Evolutionary conservation across 352 stramenopile genomes (phyloP), one percentile per base, ranked within the genome.

Genomic region (Globisporangium carolinianum): DNA sequence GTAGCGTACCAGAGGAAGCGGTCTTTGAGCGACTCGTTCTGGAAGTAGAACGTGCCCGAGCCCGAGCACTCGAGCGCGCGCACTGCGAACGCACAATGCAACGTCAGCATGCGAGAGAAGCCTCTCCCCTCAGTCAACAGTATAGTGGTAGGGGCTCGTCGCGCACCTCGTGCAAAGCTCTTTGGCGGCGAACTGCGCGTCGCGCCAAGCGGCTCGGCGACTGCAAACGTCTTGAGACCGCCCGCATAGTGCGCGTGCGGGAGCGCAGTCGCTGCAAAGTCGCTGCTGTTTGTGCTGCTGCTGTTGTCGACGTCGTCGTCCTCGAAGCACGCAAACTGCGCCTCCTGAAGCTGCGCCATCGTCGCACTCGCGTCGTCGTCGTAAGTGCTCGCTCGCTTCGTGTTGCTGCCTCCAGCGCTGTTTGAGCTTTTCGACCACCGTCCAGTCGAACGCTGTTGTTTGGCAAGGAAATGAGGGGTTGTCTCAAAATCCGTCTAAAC

Each of bases 261-360:
- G 49, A 51, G 8, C 57, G 53, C 6, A 48, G 39, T 47, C 17
- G 65, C 60, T 7, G 53, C 32, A 6, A 47, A 49, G 47, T 54
- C 60, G 18, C 12, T 43, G 36, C 32, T 11, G 35, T 37, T 43
- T 36, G 51, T 73, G 5, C 66, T 67, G 10, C 74, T 51, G 9
- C 52, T 53, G 5, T 39, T 47, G 9, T 39, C 45, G 52, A 67
- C 59, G 46, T 85, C 73, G 12, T 75, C 72, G 63, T 86, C 76
- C 50, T 90, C 80, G 54, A 90, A 88, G 67, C 72, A 81, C 65
- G 80, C 78, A 64, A 88, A 88, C 46, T 79, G 76, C 58, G 75
- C 74, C 60, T 88, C 76, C 71, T 87, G 78, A 32, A 88, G 71
- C 56, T 73, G 59, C 63, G 74, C 65, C 38, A 56, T 69, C 63